Base-by-base conservation (phyloP, 2,329 filamentous ascomycete genomes). In the Rhynchosporium graminicola region DNA sequence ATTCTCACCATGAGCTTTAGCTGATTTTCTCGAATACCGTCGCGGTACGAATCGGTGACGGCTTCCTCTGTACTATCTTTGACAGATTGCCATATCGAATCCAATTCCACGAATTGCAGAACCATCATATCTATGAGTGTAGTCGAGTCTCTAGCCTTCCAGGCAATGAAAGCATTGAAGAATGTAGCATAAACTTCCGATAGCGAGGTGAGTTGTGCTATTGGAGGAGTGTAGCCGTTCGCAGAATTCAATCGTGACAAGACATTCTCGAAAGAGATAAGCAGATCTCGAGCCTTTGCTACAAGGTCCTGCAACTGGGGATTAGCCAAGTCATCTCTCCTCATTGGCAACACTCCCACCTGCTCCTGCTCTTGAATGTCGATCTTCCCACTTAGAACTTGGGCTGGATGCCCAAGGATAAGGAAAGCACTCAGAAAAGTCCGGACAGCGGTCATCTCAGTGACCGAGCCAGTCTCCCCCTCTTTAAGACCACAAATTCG, bases 41-140 rank as follows among this genome's bases (percentile, higher is more conserved):
- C 83, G 42, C 87, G 85, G 72, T 93, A 94, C n/a, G 92, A 85
- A 20, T 85, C 85, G 0, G 89, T 85, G 2, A 92, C 90, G 15
- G 87, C 85, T 45, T 88, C 86, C 54, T 90, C 87, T 0, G 86
- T 90, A 58, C 87, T 87, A 69, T 92, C 87, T 74, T 92, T 92
- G 73, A 95, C 89, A 2, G 88, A 90, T 72, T 92, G 89, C 81
- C 90, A 90, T 54, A 94, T 94, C 42, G 88, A 88, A 71, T 95
- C 91, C 2, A 95, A 82, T 72, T 92, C 90, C 20, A 93, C 89
- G 74, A 94, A 93, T 67, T 92, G 90, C 71, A 91, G 83, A n/a
- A 94, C 82, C 90, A 95, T 93, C 60, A 91, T 88, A 70, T 93
- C 89, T 58, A 94, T 86, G 4, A 95, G 79, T 0, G 90, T 87